Base-by-base conservation (phyloP, 148 eudicot species). In the Oxyria digyna region DNA sequence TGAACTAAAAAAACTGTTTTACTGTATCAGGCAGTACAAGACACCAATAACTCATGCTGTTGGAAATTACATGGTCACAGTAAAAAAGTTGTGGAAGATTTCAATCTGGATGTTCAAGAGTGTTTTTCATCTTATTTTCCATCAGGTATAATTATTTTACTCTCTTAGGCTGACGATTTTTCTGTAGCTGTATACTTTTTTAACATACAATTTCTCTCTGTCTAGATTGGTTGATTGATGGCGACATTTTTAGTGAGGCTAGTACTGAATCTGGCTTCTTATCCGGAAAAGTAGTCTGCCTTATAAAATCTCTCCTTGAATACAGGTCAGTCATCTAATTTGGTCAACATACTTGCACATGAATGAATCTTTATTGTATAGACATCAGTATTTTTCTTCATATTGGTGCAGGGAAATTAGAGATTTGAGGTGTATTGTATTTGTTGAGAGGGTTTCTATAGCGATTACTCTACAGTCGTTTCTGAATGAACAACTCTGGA, bases 381-480 rank as follows among this genome's bases (percentile, higher is more conserved):
- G n/a, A n/a, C n/a, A n/a, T n/a, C n/a, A n/a, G n/a, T n/a, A n/a
- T n/a, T n/a, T n/a, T 26, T 49, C 18, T 18, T 27, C 59, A 23
- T 20, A 20, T 52, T 23, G 27, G 31, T 52, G 8, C 59, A 89
- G 97, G 75, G 70, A 78, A 21, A 12, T 73, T 14, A 80, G 80
- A 62, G 93, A 91, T 70, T 55, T 94, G 79, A 80, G 97, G 77
- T 88, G 99, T 48, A 94, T 94, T 55, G 70, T 94, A 31, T 94
- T 94, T 67, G 99, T 91, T 21, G 85, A 91, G 66, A 81, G 97
- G 79, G 85, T 88, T 26, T 66, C 87, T 42, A 88, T 96, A 42
- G 91, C 99, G 10, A 77, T 85, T 80, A 91, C 82, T 68, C 82
- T 94, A 67, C 76, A 77, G 68, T 71, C 64, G 27, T 69, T 88